These are phyloP conservation scores for Lecanicillium sp. DNA, from an alignment of 2,329 filamentous ascomycete species.

Conservation along the genomic window DNA sequence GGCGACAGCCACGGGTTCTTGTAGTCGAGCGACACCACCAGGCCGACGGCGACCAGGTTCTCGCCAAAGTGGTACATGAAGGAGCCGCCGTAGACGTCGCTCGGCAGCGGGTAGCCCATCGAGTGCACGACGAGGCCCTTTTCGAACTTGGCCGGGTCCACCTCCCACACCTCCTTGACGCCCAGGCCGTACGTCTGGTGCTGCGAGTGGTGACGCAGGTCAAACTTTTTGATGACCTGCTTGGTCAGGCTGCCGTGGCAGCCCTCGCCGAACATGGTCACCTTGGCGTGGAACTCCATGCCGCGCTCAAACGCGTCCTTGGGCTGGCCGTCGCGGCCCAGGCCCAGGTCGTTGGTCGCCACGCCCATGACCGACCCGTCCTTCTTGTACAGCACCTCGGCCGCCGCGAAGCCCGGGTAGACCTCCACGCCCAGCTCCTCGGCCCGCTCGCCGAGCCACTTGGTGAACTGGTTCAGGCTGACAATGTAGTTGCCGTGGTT, in stretches of 20 bases:
- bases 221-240: conserved; percentile 90
- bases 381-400: conserved; percentile 78
- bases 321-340: conserved; percentile 72
- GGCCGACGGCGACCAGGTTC: conserved; percentile 85
- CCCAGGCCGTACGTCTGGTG: conserved; percentile 94
- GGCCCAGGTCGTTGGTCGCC: conserved; percentile 89
- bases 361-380: conserved; percentile 91
- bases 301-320: conserved; percentile 91
- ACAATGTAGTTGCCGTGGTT: conserved; percentile 98
- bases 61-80: conserved; percentile 99
- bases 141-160: conserved; percentile 85
- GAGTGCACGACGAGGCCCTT: conserved; percentile 82
- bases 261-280: conserved; percentile 89
- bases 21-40: conserved; percentile 93
- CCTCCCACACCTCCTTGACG: conserved; percentile 96
- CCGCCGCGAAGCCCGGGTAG: conserved; percentile 91
- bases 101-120: conserved; percentile 84
- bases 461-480: conserved; percentile 88
- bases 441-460: conserved; percentile 94
- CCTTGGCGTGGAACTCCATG: conserved; percentile 94
- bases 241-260: conserved; percentile 95
- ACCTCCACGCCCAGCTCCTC: conserved; percentile 95
- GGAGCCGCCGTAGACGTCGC: conserved; percentile 90
- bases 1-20: conserved; percentile 94
- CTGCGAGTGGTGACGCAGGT: conserved; percentile 80